Base-by-base conservation (phyloP, 2,329 filamentous ascomycete genomes). In the Pestalotiopsis sp. region DNA sequence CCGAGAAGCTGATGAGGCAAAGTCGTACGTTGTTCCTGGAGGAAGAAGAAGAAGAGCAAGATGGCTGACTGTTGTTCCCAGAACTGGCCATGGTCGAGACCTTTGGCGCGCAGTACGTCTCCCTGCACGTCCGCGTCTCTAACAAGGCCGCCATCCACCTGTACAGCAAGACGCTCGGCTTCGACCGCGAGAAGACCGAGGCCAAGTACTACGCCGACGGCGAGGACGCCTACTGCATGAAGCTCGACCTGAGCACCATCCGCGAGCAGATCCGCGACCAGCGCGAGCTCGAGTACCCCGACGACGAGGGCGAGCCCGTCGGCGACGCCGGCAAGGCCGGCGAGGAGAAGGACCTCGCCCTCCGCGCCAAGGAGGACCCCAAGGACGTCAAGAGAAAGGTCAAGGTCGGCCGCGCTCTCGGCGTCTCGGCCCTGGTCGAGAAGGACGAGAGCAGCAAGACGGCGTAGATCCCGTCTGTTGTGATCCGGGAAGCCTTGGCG, bases 31-130 rank as follows among this genome's bases (percentile, higher is more conserved):
- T 64, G 36, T 13, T 31, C 0, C 9, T 11, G 13, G 12, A 25
- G 2, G n/a, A 58, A 20, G n/a, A 59, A 11, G 27, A 27, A 59
- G 13, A 11, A 59, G 20, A 23, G 27, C 45, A n/a, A 9, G 20
- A 17, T 17, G 13, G 11, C 20, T 23, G 25, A 25, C 56, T 23
- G 2, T 27, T 49, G 38, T 31, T 31, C 27, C 27, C 41, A 95
- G 93, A 98, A 84, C 89, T 93, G 75, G 96, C 96, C 75, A 99
- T 99, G 96, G 94, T 95, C 69, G 96, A 99, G 82, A 95, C 93
- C 41, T 98, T 95, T 79, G 89, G 90, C 76, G 96, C 95, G 1
- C 89, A 92, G 79, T 98, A 98, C 84, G 95, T 99, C 77, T 97
- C 93, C 41, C 89, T 99, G 41, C 96, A 99, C 84, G 96, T 99